Evolutionary conservation across 129 eudicot species (phyloP).

Genomic region (Rutidosis leptorrhynchoides): DNA sequence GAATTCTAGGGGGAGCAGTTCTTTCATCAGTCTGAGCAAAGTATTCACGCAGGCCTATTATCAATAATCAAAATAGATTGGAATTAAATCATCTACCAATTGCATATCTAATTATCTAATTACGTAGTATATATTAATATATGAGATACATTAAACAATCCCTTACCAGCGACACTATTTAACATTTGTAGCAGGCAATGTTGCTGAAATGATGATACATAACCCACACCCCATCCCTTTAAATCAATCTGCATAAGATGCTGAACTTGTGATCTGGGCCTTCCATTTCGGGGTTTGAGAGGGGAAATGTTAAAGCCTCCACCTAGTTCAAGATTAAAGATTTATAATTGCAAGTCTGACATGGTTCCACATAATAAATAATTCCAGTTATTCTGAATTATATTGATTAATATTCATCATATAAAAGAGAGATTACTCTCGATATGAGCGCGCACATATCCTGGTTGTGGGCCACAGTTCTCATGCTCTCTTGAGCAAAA

Average conservation of each 20-base stretch:
- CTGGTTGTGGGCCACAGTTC: constrained; percentile 96
- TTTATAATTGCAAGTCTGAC: constrained; percentile 18
- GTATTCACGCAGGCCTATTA: constrained; percentile 85
- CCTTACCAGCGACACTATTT: constrained; percentile 93
- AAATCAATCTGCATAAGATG: constrained; percentile 98
- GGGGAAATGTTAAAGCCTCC: constrained; percentile 97
- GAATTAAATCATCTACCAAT: neutral
- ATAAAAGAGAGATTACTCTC: constrained; percentile 65
- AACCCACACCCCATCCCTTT: constrained; percentile 97
- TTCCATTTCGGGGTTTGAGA: constrained; percentile 80
- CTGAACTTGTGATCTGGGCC: constrained; percentile 93
- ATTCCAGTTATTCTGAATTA: neutral
- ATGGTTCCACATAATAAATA: constrained; percentile 5
- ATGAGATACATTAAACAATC: constrained; percentile 25
- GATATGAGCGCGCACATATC: constrained; percentile 94
- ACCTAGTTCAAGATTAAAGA: constrained; percentile 46
- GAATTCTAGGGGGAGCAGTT: constrained; percentile 82
- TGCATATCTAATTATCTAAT: neutral
- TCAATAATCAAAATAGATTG: constrained; percentile 10
- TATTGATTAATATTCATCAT: constrained; percentile 11
- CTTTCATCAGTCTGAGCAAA: constrained; percentile 92
- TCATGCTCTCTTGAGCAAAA: constrained; percentile 95
- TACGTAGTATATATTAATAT: neutral
- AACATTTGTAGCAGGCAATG: constrained; percentile 94
- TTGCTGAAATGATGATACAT: constrained; percentile 87